phyloP scores from a whole-genome alignment of 345 rosid genomes.

The Populus tremula region DNA sequence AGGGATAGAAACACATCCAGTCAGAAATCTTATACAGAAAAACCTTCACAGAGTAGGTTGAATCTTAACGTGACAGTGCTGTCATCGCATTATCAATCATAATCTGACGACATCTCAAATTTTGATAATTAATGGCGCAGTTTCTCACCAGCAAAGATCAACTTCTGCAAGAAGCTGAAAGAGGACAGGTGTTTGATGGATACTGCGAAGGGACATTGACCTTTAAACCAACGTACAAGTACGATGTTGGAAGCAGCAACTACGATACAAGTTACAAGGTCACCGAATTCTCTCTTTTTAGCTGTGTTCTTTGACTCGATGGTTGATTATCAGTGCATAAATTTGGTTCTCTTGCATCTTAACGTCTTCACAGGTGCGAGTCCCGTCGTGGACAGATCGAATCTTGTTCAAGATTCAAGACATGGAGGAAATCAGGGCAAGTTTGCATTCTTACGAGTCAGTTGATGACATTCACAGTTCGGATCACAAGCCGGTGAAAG shows the following conservation, averaged over 20 bases:
- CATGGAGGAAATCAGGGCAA: constrained; percentile 25
- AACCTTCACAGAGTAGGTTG: constrained; percentile 47
- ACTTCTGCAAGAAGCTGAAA: constrained; percentile 64
- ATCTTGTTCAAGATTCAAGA: constrained; percentile 47
- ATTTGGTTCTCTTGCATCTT: not conserved
- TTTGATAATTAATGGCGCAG: constrained; percentile 20
- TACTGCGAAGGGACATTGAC: constrained; percentile 53
- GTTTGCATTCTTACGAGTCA: constrained; percentile 44
- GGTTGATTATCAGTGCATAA: not conserved
- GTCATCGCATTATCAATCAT: too few relatives aligned
- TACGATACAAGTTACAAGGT: constrained; percentile 69
- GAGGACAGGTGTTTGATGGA: constrained; percentile 60
- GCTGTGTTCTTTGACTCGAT: not conserved
- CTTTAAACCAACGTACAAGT: constrained; percentile 69
- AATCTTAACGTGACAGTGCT: too few relatives aligned
- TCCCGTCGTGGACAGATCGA: constrained; percentile 63
- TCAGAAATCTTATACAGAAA: constrained; percentile 46
- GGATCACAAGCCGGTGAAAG: constrained; percentile 57
- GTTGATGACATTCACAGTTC: constrained; percentile 47
- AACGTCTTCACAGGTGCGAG: constrained; percentile 29
- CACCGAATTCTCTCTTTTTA: not conserved
- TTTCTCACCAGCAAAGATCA: constrained; percentile 61
- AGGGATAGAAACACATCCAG: constrained; percentile 46
- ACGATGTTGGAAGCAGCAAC: constrained; percentile 54
- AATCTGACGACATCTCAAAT: not conserved